phyloP scores from a whole-genome alignment of 345 rosid genomes.

The Arabis alpina region DNA sequence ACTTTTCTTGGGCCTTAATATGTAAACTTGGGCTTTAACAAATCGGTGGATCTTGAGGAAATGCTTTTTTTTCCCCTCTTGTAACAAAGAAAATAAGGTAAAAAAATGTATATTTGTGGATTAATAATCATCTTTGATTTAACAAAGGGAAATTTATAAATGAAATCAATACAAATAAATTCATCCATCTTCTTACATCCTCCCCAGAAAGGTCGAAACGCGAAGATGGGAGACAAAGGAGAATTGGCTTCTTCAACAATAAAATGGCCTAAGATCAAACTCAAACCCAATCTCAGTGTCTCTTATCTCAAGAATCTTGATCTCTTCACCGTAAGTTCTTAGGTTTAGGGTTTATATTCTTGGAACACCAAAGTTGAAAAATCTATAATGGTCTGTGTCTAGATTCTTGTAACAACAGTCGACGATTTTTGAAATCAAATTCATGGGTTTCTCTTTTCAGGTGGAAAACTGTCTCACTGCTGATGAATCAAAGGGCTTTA shows the following conservation, averaged over 20 bases:
- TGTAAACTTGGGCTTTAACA: too few species aligned
- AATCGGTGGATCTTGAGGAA: too few species aligned
- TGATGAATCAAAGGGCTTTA: constrained; percentile 70
- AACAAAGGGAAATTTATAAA: neutral
- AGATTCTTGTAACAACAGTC: neutral
- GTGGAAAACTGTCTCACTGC: constrained; percentile 69
- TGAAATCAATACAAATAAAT: constrained; percentile 24
- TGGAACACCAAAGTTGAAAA: neutral
- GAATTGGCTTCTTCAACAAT: constrained; percentile 30
- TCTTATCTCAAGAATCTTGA: constrained; percentile 60
- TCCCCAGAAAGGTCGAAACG: constrained; percentile 37
- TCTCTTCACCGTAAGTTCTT: constrained; percentile 67
- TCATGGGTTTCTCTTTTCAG: constrained; percentile 44
- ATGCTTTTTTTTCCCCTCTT: too few species aligned
- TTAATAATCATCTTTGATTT: neutral
- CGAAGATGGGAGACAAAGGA: constrained; percentile 57
- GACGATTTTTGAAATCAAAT: neutral
- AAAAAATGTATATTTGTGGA: too few species aligned
- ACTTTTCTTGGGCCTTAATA: too few species aligned
- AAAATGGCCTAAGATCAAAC: constrained; percentile 70
- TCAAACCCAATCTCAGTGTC: constrained; percentile 55
- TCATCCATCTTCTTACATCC: neutral
- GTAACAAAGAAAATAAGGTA: too few species aligned
- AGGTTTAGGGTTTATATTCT: neutral
- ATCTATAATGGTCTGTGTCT: too few species aligned